phyloP scores from a whole-genome alignment of 2,329 filamentous ascomycete genomes.

The Botrytis squamosa region DNA sequence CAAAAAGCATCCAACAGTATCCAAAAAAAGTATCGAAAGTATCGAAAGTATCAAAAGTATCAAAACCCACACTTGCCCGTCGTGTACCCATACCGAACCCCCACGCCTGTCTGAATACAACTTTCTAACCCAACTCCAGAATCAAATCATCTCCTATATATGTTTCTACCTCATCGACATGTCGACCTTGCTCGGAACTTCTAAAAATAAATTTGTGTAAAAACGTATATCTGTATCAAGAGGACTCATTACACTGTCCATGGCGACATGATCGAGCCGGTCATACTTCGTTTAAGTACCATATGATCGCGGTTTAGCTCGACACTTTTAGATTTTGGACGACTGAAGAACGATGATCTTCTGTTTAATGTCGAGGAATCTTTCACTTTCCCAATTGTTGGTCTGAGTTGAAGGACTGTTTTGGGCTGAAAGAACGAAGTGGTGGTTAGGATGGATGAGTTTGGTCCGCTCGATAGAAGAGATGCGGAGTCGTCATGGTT shows the following conservation, averaged over 20 bases:
- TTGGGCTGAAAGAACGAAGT: background rate
- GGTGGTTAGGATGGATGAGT: background rate
- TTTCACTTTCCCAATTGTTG: background rate
- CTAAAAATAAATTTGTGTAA: background rate
- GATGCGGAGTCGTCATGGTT: background rate
- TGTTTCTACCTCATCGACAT: background rate
- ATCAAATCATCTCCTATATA: background rate
- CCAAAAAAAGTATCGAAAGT: background rate
- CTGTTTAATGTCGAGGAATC: background rate
- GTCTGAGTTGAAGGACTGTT: background rate
- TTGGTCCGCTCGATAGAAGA: background rate
- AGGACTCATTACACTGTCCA: background rate
- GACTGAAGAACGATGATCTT: background rate
- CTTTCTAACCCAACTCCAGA: background rate
- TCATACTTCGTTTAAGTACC: background rate
- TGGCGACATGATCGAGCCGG: background rate
- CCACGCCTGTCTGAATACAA: background rate
- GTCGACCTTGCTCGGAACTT: background rate
- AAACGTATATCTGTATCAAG: background rate
- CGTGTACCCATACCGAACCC: rapidly evolving
- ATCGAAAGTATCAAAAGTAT: background rate
- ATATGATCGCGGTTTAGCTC: background rate
- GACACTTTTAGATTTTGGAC: too few relatives aligned
- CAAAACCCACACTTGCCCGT: background rate
- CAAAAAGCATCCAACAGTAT: background rate